Evolutionary conservation across 2,329 filamentous ascomycete genomes (phyloP), one percentile per base, ranked within the genome.

Genomic region (Aspergillus pseudoglaucus): DNA sequence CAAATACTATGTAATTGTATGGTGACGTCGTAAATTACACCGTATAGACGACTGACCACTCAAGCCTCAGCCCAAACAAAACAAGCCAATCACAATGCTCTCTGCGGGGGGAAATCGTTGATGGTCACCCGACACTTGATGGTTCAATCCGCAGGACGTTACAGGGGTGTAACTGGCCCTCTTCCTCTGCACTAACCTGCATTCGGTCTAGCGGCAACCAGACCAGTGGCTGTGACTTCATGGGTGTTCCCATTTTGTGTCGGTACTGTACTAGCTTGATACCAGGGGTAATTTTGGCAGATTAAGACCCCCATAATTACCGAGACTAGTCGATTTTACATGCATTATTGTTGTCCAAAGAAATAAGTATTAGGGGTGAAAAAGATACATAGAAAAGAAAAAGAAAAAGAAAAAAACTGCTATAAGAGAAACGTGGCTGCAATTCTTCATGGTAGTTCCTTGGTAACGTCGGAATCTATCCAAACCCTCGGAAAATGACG

Each of bases 111-210:
- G 63, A 68, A 68, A 67, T 60, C 57, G 59, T 58, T 53, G 59
- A 53, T 62, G 66, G 66, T 69, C 66, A 69, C 62, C 65, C 65
- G 66, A 69, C 64, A 58, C 44, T 37, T 35, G 32, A 20, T 20
- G 15, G 17, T 18, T 39, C 15, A 18, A 20, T 12, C 37, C 10
- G 15, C 15, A 18, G 15, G 17, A 18, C 37, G 17, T 39, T 20
- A 39, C 37, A 39, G 9, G 33, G 37, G 37, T 39, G 37, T 39
- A 17, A 35, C 33, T 35, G 33, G n/a, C 14, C n/a, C 33, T 42
- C 25, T 30, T 30, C 25, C 2, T 30, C 3, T 30, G 25, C 25
- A 30, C 25, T 30, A 30, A 10, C 25, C 25, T 30, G 10, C 4
- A 30, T 30, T 30, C 9, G 25, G 25, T 30, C 25, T 30, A 30